These are phyloP conservation scores for Penicillium sp. DNA, from an alignment of 2,329 filamentous ascomycete species.

Conservation along the genomic window DNA sequence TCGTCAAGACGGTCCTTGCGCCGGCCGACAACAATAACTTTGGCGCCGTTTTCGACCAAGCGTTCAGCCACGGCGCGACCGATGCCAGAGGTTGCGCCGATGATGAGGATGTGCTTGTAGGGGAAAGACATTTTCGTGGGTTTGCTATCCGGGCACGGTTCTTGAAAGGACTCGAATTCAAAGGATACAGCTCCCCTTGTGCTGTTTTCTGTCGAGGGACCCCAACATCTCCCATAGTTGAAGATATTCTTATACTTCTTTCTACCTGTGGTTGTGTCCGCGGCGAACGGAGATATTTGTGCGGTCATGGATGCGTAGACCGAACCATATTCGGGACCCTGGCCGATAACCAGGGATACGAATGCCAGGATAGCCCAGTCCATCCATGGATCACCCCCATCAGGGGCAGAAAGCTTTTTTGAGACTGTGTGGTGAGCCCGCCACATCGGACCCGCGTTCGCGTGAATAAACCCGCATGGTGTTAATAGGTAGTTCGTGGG, in stretches of 20 bases:
- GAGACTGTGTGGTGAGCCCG: neutral
- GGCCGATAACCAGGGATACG: neutral
- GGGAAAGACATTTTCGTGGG: constrained; percentile 53
- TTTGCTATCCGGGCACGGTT: neutral
- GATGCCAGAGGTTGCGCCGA: constrained; percentile 62
- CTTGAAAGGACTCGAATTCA: neutral
- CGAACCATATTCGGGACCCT: neutral
- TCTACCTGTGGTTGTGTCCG: neutral
- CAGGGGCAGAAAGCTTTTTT: neutral
- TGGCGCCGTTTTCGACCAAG: constrained; percentile 42
- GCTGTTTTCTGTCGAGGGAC: neutral
- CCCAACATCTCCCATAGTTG: neutral
- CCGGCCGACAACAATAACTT: constrained; percentile 63
- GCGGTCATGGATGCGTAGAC: neutral
- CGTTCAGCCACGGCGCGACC: constrained; percentile 49
- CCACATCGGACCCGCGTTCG: neutral
- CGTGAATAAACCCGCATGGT: neutral
- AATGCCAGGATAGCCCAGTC: neutral
- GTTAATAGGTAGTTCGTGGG: neutral
- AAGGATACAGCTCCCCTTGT: neutral
- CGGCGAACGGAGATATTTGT: neutral
- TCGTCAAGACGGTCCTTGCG: constrained; percentile 56
- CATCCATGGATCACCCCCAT: neutral
- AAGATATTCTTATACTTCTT: neutral
- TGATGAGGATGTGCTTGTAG: constrained; percentile 61